Percentiles rank a stretch among this genome's conserved stretches.
Conservation (phyloP, 495 filamentous ascomycete species). For the Penicillium herquei region DNA sequence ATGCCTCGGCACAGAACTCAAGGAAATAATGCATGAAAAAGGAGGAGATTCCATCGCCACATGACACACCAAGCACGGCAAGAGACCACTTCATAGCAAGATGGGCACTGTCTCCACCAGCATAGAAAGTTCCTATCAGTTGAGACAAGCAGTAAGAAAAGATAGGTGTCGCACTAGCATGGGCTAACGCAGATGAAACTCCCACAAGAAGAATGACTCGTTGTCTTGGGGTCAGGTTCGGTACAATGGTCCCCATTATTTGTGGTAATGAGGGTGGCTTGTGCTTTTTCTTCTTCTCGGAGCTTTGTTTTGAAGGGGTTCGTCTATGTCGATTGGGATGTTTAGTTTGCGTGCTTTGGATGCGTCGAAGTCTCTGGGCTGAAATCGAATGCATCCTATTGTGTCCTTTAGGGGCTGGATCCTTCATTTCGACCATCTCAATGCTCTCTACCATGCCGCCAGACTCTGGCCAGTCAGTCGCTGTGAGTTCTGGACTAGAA, state of each 20-base stretch:
- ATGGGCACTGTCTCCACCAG: conserved; percentile 36
- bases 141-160: conserved; percentile 79
- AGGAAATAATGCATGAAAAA: conserved; percentile 69
- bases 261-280: conserved; percentile 32
- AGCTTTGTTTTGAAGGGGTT: no score
- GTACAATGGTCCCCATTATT: conserved; percentile 77
- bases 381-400: background rate
- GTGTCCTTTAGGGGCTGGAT: background rate
- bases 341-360: background rate
- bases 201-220: conserved; percentile 60
- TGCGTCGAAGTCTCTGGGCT: background rate
- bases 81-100: conserved; percentile 65
- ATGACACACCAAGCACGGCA: conserved; percentile 64
- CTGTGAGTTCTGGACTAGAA: background rate
- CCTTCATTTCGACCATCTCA: conserved; percentile 12
- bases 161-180: conserved; percentile 68
- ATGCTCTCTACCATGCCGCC: background rate
- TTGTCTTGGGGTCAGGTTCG: conserved; percentile 51
- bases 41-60: conserved; percentile 60
- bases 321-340: no score
- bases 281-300: conserved; percentile 5
- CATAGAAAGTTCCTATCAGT: conserved; percentile 68
- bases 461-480: background rate
- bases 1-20: conserved; percentile 69
- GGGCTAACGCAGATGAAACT: conserved; percentile 57